phyloP scores from a whole-genome alignment of 768 basidiomycete genomes.

The Hydnomerulius pinastri region DNA sequence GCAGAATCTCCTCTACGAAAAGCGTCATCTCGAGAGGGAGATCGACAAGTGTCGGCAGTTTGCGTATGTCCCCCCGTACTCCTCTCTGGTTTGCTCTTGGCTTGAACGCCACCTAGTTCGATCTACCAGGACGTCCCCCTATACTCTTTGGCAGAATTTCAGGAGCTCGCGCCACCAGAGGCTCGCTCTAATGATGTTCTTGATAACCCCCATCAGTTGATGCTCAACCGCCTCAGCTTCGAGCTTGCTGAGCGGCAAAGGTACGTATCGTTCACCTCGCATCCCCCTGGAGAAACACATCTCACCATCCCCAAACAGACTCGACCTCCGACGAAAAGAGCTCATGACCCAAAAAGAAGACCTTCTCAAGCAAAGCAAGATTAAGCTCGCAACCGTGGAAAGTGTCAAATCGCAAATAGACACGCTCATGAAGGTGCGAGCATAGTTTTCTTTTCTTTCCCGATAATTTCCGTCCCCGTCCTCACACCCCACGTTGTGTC shows the following conservation, averaged over 20 bases:
- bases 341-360: slow-evolving; percentile 73
- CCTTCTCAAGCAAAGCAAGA: slow-evolving; percentile 76
- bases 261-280: slow-evolving; percentile 46
- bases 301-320: slow-evolving; percentile 41
- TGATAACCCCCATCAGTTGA: slow-evolving; percentile 75
- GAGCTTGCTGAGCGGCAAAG: slow-evolving; percentile 88
- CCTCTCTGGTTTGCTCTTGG: not conserved
- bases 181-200: slow-evolving; percentile 62
- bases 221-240: slow-evolving; percentile 85
- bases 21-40: slow-evolving; percentile 86
- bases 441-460: slow-evolving; percentile 7
- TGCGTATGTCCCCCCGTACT: slow-evolving; percentile 54
- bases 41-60: slow-evolving; percentile 93
- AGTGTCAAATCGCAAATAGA: slow-evolving; percentile 80
- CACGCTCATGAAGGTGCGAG: slow-evolving; percentile 64
- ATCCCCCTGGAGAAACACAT: slow-evolving; percentile 3
- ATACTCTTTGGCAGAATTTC: slow-evolving; percentile 69
- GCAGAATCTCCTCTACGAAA: slow-evolving; percentile 88
- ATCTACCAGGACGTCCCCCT: slow-evolving; percentile 87
- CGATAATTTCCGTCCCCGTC: slow-evolving; percentile 2
- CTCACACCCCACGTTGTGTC: slow-evolving; percentile 14
- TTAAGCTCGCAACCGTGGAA: slow-evolving; percentile 72
- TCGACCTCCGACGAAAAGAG: slow-evolving; percentile 71
- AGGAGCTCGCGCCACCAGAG: slow-evolving; percentile 66
- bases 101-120: slow-evolving; percentile 49